These are phyloP conservation scores for Sarcocystis neurona DNA, from an alignment of 169 alveolate genomes.

Conservation along the genomic window DNA sequence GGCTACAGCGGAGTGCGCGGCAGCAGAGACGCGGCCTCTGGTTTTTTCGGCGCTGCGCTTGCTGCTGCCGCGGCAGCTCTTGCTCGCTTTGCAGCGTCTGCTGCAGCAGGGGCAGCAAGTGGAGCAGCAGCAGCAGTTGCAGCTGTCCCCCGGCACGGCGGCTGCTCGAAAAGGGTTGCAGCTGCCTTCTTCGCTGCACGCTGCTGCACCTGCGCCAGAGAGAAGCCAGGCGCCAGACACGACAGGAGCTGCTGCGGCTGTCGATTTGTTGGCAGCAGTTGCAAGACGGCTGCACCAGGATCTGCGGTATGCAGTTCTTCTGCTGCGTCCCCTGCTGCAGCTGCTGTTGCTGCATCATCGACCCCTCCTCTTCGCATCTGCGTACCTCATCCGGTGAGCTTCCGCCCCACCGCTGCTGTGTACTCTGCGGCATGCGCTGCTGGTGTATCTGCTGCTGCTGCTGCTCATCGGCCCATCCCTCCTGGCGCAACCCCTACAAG, in stretches of 20 bases:
- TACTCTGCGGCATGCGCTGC: neutral
- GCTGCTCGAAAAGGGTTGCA: too few species aligned
- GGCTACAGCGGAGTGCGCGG: too few species aligned
- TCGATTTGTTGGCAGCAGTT: neutral
- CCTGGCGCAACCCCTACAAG: too few species aligned
- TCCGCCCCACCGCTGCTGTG: neutral
- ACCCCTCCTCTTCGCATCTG: slow-evolving; percentile 11
- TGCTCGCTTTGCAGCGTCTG: too few species aligned
- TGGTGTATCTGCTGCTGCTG: neutral
- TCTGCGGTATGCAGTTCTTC: neutral
- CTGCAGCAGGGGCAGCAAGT: too few species aligned
- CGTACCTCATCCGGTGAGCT: neutral
- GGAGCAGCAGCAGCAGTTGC: neutral
- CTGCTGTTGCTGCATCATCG: neutral
- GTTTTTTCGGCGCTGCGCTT: too few species aligned
- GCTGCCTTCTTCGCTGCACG: too few species aligned
- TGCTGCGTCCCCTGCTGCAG: neutral
- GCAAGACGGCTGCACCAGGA: neutral
- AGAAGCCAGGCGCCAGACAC: too few species aligned
- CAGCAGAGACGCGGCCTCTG: too few species aligned
- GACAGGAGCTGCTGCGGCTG: too few species aligned
- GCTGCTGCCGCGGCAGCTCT: too few species aligned
- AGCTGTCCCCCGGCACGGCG: neutral
- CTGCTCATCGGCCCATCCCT: neutral
- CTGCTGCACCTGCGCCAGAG: too few species aligned